Evolutionary conservation across 1,139 yeast species (phyloP), one percentile per base, ranked within the genome.

Genomic region (Blastobotrys illinoisensis): DNA sequence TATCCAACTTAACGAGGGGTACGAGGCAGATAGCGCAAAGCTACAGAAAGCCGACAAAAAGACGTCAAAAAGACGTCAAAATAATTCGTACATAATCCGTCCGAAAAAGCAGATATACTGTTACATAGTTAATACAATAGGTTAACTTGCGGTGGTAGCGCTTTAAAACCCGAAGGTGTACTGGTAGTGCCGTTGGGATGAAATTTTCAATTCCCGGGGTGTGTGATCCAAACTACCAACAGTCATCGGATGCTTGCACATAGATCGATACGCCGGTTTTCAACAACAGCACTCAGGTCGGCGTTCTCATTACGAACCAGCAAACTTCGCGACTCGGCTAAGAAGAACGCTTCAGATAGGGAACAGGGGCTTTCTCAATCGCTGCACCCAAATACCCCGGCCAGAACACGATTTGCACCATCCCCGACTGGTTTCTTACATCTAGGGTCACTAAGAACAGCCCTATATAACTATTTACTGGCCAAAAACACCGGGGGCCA

Each of bases 381-480:
- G 16, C 16, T 44, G 6, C 84, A 80, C 45, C 83, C 85, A 1
- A 58, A 59, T 0, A 50, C 64, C 0, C 95, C 96, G 0, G 96
- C 85, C 0, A 72, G 97, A 59, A 89, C 98, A 1, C 74, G 99
- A 61, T 93, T 93, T 72, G 99, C 99, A 0, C 99, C 99, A 0
- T 91, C 98, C 1, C 99, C 99, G 0, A 93, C 99, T 0, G 99
- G 99, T 0, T 81, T 80, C 59, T 76, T 95, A 44, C 99, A 93
- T 68, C 70, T 95, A 55, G 99, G 99, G 0, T 90, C 98, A 0
- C 70, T 95, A 50, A 74, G 99, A 66, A 93, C 99, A 0, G 98
- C 99, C 0, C 70, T 93, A 26, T 95, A 89, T 72, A 95, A 93
- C 68, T 93, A 85, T 65, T 70, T 93, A 28, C 73, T 88, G 23